These are phyloP conservation scores for Phlebopus sp. DNA, from an alignment of 1,284 basidiomycete genomes.

Conservation along the genomic window DNA sequence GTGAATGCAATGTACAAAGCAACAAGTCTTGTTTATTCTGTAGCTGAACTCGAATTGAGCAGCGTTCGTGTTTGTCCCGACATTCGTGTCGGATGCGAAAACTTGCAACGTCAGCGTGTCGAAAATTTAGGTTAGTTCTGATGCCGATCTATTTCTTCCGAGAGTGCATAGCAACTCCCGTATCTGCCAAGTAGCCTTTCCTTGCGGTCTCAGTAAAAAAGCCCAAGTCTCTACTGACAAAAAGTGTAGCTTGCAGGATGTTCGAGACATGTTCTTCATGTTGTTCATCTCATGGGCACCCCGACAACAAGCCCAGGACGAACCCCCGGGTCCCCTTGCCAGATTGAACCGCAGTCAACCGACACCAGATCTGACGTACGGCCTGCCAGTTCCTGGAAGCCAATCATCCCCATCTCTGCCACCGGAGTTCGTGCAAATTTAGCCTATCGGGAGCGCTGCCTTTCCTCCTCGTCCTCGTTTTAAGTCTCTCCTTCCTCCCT, in stretches of 20 bases:
- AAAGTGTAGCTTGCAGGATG: too few species aligned
- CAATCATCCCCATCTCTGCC: constrained; percentile 2
- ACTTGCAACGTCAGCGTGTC: constrained; percentile 1
- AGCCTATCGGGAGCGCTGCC: background rate
- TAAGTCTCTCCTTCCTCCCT: constrained; percentile 4
- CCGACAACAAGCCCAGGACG: too few species aligned
- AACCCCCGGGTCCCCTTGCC: too few species aligned
- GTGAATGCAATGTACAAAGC: too few species aligned
- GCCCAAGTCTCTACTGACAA: too few species aligned
- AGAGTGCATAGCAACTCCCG: constrained; percentile 12
- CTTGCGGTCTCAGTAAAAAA: too few species aligned
- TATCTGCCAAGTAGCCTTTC: constrained; percentile 3
- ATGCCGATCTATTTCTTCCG: constrained; percentile 14
- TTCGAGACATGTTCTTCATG: background rate
- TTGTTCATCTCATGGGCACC: too few species aligned
- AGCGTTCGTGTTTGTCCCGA: too few species aligned
- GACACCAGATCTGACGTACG: constrained; percentile 1
- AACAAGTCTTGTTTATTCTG: too few species aligned
- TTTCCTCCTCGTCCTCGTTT: constrained; percentile 6
- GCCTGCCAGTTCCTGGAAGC: constrained; percentile 2
- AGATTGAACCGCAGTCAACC: background rate
- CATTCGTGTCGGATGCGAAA: background rate
- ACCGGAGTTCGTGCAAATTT: background rate
- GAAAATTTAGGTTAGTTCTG: constrained; percentile 13
- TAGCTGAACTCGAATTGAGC: too few species aligned